phyloP scores from a whole-genome alignment of 306 rosid genomes.

The Dalbergia cultrata region DNA sequence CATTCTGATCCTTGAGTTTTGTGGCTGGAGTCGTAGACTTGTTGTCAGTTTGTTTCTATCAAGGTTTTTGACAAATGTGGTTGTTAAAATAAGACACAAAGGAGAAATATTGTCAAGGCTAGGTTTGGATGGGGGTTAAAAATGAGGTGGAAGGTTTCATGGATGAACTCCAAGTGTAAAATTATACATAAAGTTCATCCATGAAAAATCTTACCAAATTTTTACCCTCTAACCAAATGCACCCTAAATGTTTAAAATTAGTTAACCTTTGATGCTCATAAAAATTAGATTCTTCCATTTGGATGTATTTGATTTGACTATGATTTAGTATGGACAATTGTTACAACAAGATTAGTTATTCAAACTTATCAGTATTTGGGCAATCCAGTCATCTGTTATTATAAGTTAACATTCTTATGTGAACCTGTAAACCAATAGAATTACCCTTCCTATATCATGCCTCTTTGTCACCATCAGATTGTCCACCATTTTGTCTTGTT shows the following conservation, averaged over 20 bases:
- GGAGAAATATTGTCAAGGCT: not conserved
- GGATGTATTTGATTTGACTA: not conserved
- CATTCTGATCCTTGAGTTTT: constrained; percentile 6
- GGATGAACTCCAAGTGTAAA: no score
- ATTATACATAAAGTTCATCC: no score
- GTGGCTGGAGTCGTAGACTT: constrained; percentile 15
- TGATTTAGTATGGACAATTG: not conserved
- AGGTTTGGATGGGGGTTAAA: no score
- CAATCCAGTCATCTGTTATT: not conserved
- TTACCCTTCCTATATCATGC: not conserved
- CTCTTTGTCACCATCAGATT: not conserved
- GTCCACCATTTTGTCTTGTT: constrained; percentile 9
- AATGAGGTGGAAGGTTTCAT: no score
- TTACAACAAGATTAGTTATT: not conserved
- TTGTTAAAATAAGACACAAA: not conserved
- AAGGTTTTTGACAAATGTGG: constrained; percentile 6
- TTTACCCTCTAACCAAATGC: no score
- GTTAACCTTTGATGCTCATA: not conserved
- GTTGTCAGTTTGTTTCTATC: constrained; percentile 1
- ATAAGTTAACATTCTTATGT: constrained; percentile 9
- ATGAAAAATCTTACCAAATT: no score
- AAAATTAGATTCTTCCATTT: not conserved
- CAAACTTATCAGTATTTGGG: not conserved
- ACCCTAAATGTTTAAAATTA: not conserved
- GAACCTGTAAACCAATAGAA: constrained; percentile 1